A percentile compares a stretch with the other conserved stretches of the same genome.
These are phyloP conservation scores for Podospora sp. DNA, from an alignment of 495 filamentous ascomycete genomes.

Conservation along the genomic window DNA sequence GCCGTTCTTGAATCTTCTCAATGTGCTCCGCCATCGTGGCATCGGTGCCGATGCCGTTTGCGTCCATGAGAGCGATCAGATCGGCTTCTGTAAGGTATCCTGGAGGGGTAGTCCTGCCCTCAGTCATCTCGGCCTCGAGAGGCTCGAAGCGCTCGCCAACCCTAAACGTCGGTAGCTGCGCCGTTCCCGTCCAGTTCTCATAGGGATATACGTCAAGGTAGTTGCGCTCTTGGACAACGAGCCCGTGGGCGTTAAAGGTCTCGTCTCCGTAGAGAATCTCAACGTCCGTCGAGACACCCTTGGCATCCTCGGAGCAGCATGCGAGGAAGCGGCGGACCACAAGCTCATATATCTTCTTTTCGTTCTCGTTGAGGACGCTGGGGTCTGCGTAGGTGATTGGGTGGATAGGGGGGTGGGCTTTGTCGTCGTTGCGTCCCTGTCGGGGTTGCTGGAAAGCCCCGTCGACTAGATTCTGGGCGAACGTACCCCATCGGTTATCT, in stretches of 20 bases:
- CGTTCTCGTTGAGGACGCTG: slow-evolving; percentile 61
- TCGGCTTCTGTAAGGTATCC: slow-evolving; percentile 93
- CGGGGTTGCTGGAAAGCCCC: slow-evolving; percentile 82
- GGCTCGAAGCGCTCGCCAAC: slow-evolving; percentile 82
- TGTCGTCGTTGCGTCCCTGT: slow-evolving; percentile 85
- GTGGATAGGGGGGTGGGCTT: slow-evolving; percentile 96
- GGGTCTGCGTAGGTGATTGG: slow-evolving; percentile 78
- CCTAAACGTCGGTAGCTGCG: slow-evolving; percentile 75
- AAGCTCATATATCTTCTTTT: slow-evolving; percentile 87
- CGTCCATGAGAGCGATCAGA: slow-evolving; percentile 97
- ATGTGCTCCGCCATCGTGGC: slow-evolving; percentile 99
- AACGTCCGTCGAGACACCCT: slow-evolving; percentile 80
- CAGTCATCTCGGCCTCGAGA: slow-evolving; percentile 82
- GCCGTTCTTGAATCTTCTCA: slow-evolving; percentile 84
- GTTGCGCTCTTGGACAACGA: slow-evolving; percentile 86
- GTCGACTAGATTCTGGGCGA: slow-evolving; percentile 76
- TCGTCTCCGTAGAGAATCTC: slow-evolving; percentile 85
- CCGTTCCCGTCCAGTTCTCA: slow-evolving; percentile 90
- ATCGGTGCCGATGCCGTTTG: slow-evolving; percentile 96
- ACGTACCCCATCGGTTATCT: slow-evolving; percentile 75
- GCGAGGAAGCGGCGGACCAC: slow-evolving; percentile 92
- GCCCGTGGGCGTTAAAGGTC: slow-evolving; percentile 73
- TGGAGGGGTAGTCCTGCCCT: slow-evolving; percentile 83
- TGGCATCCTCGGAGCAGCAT: slow-evolving; percentile 93
- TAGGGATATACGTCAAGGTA: slow-evolving; percentile 96